These are phyloP conservation scores for Colletotrichum tropicicola DNA, from an alignment of 2,329 filamentous ascomycete species.

Conservation along the genomic window DNA sequence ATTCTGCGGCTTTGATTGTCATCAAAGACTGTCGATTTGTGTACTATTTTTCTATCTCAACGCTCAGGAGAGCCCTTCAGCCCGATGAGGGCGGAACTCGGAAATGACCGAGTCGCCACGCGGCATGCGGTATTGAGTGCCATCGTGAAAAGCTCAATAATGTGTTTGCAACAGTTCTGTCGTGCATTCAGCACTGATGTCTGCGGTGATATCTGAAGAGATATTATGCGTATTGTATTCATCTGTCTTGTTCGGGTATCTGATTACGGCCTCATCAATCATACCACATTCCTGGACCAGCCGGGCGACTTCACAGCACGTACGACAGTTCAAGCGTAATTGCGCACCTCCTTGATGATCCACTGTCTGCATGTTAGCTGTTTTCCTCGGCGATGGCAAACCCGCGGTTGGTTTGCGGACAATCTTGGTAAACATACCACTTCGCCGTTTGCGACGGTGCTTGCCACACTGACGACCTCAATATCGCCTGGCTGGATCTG, in stretches of 20 bases:
- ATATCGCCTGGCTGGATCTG: conserved; percentile 83
- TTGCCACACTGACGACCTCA: conserved; percentile 78
- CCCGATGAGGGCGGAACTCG: too few species aligned
- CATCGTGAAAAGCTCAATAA: neutral
- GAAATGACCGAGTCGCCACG: too few species aligned
- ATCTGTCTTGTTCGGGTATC: neutral
- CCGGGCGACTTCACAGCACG: neutral
- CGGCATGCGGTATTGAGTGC: neutral
- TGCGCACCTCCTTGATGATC: conserved; percentile 68
- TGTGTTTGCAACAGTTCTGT: neutral
- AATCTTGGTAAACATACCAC: conserved; percentile 57
- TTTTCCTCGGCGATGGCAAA: too few species aligned
- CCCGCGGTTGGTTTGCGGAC: neutral
- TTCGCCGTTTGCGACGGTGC: conserved; percentile 86
- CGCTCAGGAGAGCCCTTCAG: too few species aligned
- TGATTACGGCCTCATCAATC: neutral
- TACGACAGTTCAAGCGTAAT: conserved; percentile 42
- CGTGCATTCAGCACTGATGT: too few species aligned
- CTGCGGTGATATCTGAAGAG: too few species aligned
- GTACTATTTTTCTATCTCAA: too few species aligned
- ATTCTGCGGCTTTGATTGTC: too few species aligned
- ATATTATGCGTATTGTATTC: neutral
- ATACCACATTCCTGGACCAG: neutral
- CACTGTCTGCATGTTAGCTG: conserved; percentile 55
- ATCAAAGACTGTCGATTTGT: too few species aligned